Conservation (phyloP, 2,329 filamentous ascomycete species). For the Fusarium euwallaceae region DNA sequence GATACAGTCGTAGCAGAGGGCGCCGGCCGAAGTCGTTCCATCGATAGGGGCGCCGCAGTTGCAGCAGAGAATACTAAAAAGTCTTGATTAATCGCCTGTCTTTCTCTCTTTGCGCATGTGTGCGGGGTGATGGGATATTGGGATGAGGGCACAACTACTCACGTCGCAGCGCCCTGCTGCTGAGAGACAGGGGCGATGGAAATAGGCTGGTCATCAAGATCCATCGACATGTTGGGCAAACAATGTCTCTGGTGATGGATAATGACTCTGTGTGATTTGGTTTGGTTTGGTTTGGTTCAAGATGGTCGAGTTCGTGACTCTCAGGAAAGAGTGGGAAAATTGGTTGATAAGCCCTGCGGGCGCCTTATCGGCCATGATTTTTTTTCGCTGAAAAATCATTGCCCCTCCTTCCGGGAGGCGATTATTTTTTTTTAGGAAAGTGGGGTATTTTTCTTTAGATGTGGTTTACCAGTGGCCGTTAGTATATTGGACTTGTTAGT, state of each 20-base stretch:
- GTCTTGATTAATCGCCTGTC: neutral
- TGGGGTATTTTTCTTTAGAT: neutral
- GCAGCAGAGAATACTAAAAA: slow-evolving; percentile 86
- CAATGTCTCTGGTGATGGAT: slow-evolving; percentile 29
- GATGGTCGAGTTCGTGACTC: slow-evolving; percentile 41
- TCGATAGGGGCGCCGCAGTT: slow-evolving; percentile 98
- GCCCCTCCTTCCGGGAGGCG: slow-evolving; percentile 37
- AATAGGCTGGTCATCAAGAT: slow-evolving; percentile 59
- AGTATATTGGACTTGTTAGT: neutral
- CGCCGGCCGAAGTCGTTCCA: slow-evolving; percentile 86
- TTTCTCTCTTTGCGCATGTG: slow-evolving; percentile 31
- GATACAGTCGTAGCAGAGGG: slow-evolving; percentile 95
- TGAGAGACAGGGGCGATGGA: slow-evolving; percentile 51
- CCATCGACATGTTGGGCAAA: slow-evolving; percentile 56
- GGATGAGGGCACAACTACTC: slow-evolving; percentile 52
- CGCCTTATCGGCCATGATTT: slow-evolving; percentile 47
- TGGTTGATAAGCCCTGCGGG: slow-evolving; percentile 53
- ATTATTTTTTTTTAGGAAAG: slow-evolving; percentile 20
- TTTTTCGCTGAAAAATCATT: slow-evolving; percentile 22
- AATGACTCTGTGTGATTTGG: slow-evolving; percentile 11
- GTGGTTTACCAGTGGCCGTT: neutral
- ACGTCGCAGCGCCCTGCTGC: slow-evolving; percentile 57
- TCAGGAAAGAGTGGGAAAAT: slow-evolving; percentile 49
- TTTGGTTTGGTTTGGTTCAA: slow-evolving; percentile 14
- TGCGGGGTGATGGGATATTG: slow-evolving; percentile 29